Evolutionary conservation across 2,329 filamentous ascomycete genomes (phyloP), one percentile per base, ranked within the genome.

Genomic region (Helicocarpus griseus): DNA sequence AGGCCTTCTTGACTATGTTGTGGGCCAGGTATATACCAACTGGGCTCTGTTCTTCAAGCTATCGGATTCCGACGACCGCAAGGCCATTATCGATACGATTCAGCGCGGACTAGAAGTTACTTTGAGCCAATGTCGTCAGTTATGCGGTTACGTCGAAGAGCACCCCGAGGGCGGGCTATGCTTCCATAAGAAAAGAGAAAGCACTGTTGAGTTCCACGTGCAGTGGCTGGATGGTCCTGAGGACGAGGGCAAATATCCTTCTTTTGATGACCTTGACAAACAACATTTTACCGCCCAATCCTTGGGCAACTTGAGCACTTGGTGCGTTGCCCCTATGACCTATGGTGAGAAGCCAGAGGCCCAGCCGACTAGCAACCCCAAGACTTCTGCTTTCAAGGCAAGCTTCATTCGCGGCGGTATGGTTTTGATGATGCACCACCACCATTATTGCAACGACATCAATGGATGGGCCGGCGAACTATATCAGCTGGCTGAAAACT

Each of bases 401-500:
- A 75, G 69, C 56, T 69, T 75, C 38, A 60, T 74, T 24, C 63
- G 58, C 0, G 71, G 71, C 2, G 72, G 72, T 0, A 52, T 74
- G 1, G 63, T 75, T 6, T 66, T 75, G 48, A 67, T 66, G 31
- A 71, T 69, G 48, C 70, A 74, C 39, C 58, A 62, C 45, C 72
- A 75, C 40, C 73, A 75, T 51, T 75, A 69, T 44, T 56, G 65
- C 43, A 71, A 69, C 52, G 71, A 75, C 53, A 58, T 72, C 0
- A 72, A 70, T 65, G 71, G 69, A 4, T 73, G 71, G 70, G 62
- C 64, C 0, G 61, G 62, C 4, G 64, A 69, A 19, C 56, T 61
- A 0, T 63, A 66, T 17, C 70, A 74, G 59, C 64, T 74, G 3
- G 71, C 71, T 6, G 71, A 74, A 38, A 73, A 73, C 52, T 75